These are phyloP conservation scores for Veloboletus limbatus DNA, from an alignment of 1,284 basidiomycete species.

Conservation along the genomic window DNA sequence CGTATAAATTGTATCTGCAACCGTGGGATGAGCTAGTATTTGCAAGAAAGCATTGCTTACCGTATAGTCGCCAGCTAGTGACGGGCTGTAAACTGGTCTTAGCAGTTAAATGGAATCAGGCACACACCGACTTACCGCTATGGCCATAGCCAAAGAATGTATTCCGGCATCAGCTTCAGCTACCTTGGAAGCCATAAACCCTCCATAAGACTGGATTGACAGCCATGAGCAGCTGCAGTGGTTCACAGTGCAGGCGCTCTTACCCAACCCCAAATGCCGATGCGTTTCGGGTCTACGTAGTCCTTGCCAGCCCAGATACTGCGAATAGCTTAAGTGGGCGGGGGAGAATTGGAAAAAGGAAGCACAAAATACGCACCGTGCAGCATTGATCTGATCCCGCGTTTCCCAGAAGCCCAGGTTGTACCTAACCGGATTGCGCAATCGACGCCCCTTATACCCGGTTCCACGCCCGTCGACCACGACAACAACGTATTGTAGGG, in stretches of 20 bases:
- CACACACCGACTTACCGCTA: constrained; percentile 61
- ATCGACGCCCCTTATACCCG: constrained; percentile 79
- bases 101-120: background rate
- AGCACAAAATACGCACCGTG: constrained; percentile 51
- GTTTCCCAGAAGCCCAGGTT: constrained; percentile 88
- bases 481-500: constrained; percentile 84
- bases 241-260: constrained; percentile 29
- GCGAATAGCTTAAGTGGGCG: constrained; percentile 8
- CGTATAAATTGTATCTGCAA: constrained; percentile 84
- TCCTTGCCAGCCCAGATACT: constrained; percentile 74
- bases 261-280: constrained; percentile 96
- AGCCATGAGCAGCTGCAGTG: constrained; percentile 6
- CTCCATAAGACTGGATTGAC: constrained; percentile 76
- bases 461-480: constrained; percentile 93
- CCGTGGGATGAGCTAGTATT: background rate
- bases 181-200: constrained; percentile 90
- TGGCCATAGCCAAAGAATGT: constrained; percentile 85
- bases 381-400: constrained; percentile 83
- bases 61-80: constrained; percentile 84
- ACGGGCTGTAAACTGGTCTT: constrained; percentile 59
- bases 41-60: constrained; percentile 40
- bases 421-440: constrained; percentile 82
- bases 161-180: constrained; percentile 84
- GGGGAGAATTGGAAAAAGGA: constrained; percentile 8
- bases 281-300: constrained; percentile 77